Evolutionary conservation across 352 stramenopile species (phyloP), one percentile per base, ranked within the genome.

Genomic region (Pythium pectinolyticum): DNA sequence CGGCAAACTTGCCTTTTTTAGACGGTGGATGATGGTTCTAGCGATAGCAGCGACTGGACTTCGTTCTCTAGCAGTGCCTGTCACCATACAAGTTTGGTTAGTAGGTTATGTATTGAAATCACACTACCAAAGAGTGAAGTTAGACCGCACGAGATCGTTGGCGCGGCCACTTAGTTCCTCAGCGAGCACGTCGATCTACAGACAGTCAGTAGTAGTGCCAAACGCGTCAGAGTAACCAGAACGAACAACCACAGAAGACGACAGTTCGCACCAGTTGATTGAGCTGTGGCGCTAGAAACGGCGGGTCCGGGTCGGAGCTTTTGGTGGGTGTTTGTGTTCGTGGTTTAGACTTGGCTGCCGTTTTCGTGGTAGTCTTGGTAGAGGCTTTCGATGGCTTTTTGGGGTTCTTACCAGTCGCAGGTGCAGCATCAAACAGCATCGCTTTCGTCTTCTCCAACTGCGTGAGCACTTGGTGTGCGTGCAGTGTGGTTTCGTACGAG

Each of bases 161-260:
- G 65, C 58, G 2, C 69, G 54, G n/a, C 64, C 69, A 17, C 50
- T 31, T 1, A 76, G 47, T 24, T 76, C 65, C 8, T 58, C 34
- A 1, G 61, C 48, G 6, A 76, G 57, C 5, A 50, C 40, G 1
- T 65, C 51, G 25, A 70, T 76, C 69, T 76, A 58, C 14, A 57
- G 28, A 52, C 11, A 51, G 27, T 27, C 2, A 47, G n/a, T n/a
- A n/a, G n/a, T n/a, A n/a, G n/a, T n/a, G n/a, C n/a, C n/a, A n/a
- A n/a, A n/a, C n/a, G n/a, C n/a, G n/a, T n/a, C n/a, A n/a, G n/a
- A n/a, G n/a, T n/a, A n/a, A n/a, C n/a, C n/a, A n/a, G n/a, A n/a
- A n/a, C n/a, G n/a, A n/a, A n/a, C n/a, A n/a, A n/a, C n/a, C n/a
- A n/a, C n/a, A n/a, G n/a, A n/a, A n/a, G n/a, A n/a, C n/a, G n/a